A percentile compares a stretch with the other conserved stretches of the same genome.
These are phyloP conservation scores for Malassezia cuniculi DNA, from an alignment of 1,284 basidiomycete genomes.

Conservation along the genomic window DNA sequence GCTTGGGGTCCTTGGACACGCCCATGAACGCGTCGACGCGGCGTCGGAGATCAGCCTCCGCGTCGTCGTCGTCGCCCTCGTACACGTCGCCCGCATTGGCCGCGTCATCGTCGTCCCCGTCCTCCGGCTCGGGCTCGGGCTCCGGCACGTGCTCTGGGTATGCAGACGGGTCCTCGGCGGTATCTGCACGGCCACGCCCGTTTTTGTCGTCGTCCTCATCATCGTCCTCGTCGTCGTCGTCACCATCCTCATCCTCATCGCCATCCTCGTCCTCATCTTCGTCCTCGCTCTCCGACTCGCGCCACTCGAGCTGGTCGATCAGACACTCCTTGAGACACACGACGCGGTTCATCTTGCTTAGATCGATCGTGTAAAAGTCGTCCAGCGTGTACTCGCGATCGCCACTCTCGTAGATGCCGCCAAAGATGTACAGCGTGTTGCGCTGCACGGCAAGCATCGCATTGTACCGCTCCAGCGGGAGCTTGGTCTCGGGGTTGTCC, in stretches of 20 bases:
- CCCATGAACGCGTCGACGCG: constrained; percentile 63
- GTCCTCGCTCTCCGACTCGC: constrained; percentile 32
- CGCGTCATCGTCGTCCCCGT: constrained; percentile 6
- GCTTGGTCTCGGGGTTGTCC: constrained; percentile 52
- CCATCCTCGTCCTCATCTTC: constrained; percentile 18
- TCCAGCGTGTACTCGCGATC: constrained; percentile 43
- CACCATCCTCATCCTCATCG: constrained; percentile 13
- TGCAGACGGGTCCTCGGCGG: too few relatives aligned
- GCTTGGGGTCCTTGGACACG: constrained; percentile 55
- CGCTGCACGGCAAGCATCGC: constrained; percentile 75
- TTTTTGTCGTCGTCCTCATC: constrained; percentile 19
- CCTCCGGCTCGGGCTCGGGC: constrained; percentile 8
- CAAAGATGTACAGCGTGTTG: constrained; percentile 53
- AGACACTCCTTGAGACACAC: constrained; percentile 37
- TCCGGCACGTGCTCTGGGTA: too few relatives aligned
- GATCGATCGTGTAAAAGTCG: constrained; percentile 43
- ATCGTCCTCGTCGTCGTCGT: constrained; percentile 27
- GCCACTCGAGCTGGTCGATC: constrained; percentile 42
- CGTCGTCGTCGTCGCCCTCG: constrained; percentile 6
- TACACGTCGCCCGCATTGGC: constrained; percentile 5
- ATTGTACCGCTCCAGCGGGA: constrained; percentile 73
- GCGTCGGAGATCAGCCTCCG: constrained; percentile 52
- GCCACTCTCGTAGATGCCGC: constrained; percentile 40
- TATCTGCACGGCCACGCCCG: too few relatives aligned
- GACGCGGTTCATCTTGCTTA: constrained; percentile 40